Conservation (phyloP, 179 eudicot species). For the Drosera spatulata region DNA sequence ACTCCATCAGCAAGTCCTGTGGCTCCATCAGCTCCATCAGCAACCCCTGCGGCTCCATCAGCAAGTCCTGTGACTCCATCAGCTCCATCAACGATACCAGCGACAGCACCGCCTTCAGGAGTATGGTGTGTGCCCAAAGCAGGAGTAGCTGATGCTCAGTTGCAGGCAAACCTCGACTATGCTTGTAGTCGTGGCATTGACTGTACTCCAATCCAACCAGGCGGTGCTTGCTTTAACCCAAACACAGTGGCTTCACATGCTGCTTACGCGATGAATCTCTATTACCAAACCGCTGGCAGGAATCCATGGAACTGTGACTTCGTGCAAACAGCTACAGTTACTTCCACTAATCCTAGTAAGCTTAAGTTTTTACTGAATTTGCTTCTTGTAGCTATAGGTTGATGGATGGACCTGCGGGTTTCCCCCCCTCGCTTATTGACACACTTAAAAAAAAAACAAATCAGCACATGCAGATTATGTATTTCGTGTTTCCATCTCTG, state of each 20-base stretch:
- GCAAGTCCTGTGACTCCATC: slow-evolving; percentile 12
- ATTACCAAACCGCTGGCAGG: slow-evolving; percentile 39
- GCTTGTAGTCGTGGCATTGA: slow-evolving; percentile 62
- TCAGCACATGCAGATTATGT: too few relatives aligned
- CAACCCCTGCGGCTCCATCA: slow-evolving; percentile 20
- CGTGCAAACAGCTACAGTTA: slow-evolving; percentile 56
- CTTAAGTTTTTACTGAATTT: neutral
- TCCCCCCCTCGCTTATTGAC: too few relatives aligned
- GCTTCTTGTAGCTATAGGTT: too few relatives aligned
- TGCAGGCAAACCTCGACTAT: slow-evolving; percentile 67
- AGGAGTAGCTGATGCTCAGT: slow-evolving; percentile 53
- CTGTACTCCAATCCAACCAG: slow-evolving; percentile 64
- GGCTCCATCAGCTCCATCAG: slow-evolving; percentile 21
- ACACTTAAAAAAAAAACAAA: too few relatives aligned
- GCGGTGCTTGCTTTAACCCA: slow-evolving; percentile 74
- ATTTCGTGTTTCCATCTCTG: too few relatives aligned
- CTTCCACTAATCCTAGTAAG: slow-evolving; percentile 76
- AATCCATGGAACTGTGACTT: slow-evolving; percentile 50
- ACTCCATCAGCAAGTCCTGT: slow-evolving; percentile 16
- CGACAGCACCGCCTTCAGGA: slow-evolving; percentile 3
- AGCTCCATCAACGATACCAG: slow-evolving; percentile 28
- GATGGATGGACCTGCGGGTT: too few relatives aligned
- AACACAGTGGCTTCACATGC: slow-evolving; percentile 64
- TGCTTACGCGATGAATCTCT: slow-evolving; percentile 55
- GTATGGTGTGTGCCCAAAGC: slow-evolving; percentile 74